Evolutionary conservation across 345 rosid species (phyloP).

Genomic region (Rhodamnia rubescens): DNA sequence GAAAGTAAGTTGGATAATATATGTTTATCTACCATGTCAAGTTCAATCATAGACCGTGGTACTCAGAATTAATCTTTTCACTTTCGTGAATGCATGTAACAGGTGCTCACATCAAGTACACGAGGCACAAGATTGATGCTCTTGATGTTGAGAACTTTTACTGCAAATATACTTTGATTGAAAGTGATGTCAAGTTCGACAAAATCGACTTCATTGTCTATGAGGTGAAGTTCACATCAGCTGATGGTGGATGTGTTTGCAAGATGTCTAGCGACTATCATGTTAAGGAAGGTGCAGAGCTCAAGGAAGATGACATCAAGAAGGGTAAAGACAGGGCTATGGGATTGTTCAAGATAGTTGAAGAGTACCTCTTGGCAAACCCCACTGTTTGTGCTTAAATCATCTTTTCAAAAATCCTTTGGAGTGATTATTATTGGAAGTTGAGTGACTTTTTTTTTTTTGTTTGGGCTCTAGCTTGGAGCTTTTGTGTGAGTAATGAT

Average conservation of each 20-base stretch:
- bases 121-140: conserved; percentile 5
- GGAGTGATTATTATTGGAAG: neutral
- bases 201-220: neutral
- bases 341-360: conserved; percentile 13
- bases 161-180: conserved; percentile 4
- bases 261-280: conserved; percentile 5
- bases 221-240: neutral
- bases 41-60: neutral
- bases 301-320: conserved; percentile 8
- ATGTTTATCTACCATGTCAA: neutral
- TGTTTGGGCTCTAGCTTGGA: neutral
- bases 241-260: neutral
- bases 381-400: conserved; percentile 1
- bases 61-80: neutral
- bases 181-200: neutral
- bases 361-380: conserved; percentile 13
- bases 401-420: neutral
- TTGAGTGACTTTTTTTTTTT: neutral
- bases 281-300: neutral
- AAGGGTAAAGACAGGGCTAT: conserved; percentile 1
- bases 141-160: neutral
- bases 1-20: neutral
- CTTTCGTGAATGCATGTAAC: neutral
- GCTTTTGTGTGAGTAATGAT: neutral
- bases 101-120: neutral